Evolutionary conservation across 148 eudicot species (phyloP).

Genomic region (Vaccinium macrocarpon): DNA sequence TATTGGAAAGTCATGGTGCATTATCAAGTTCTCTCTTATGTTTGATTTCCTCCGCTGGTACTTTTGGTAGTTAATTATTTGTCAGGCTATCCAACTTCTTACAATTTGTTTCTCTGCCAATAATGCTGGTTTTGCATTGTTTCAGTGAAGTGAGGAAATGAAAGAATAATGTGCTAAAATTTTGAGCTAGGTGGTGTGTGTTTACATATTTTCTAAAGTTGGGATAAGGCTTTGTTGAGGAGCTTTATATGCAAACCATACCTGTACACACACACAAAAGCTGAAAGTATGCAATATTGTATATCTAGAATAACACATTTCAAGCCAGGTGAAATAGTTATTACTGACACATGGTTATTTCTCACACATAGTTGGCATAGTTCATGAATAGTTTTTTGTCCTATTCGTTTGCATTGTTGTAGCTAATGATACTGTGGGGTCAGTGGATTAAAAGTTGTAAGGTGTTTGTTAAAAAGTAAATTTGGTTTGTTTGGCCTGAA

Average conservation of each 20-base stretch:
- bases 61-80: not conserved
- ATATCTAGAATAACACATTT: not conserved
- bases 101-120: not conserved
- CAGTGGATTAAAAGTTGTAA: not conserved
- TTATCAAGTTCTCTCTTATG: constrained; percentile 2
- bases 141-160: not conserved
- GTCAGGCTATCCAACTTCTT: not conserved
- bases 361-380: not conserved
- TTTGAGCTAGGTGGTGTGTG: not conserved
- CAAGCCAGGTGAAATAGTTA: not conserved
- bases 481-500: not conserved
- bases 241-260: not conserved
- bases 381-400: not conserved
- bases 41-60: not conserved
- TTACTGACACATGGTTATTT: not conserved
- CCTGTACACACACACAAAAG: not conserved
- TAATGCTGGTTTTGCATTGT: not conserved
- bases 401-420: not conserved
- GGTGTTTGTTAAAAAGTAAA: not conserved
- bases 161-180: not conserved
- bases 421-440: constrained; percentile 1
- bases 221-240: not conserved
- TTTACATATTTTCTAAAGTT: not conserved
- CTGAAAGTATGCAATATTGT: not conserved
- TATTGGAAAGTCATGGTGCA: constrained; percentile 83